Conservation (phyloP, 208 protist species). For the Wallacemonas sp. region DNA sequence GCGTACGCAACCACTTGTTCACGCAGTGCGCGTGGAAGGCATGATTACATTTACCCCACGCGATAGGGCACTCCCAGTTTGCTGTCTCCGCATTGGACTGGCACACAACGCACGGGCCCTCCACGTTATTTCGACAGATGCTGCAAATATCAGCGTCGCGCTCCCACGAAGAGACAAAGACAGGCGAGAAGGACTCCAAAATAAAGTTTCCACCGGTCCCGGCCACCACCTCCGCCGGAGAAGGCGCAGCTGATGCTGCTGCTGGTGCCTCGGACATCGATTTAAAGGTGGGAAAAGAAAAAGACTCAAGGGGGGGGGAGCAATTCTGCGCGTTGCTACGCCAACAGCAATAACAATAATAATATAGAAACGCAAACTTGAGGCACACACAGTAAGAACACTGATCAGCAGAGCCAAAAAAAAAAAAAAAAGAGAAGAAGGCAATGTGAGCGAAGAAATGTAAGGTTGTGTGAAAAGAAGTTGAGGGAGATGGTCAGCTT, state of each 20-base stretch:
- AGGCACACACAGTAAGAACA: neutral
- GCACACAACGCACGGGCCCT: conserved; percentile 97
- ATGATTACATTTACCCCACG: conserved; percentile 98
- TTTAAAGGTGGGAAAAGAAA: too few species aligned
- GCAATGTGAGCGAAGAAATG: neutral
- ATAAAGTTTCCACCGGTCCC: conserved; percentile 29
- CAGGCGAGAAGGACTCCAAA: conserved; percentile 95
- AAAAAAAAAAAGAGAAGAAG: neutral
- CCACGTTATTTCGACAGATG: conserved; percentile 98
- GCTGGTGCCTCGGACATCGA: too few species aligned
- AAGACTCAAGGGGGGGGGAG: too few species aligned
- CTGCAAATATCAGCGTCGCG: conserved; percentile 96
- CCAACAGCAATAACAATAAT: too few species aligned
- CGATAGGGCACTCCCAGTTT: conserved; percentile 90
- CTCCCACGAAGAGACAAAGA: conserved; percentile 96
- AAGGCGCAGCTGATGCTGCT: too few species aligned
- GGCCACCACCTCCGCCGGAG: neutral
- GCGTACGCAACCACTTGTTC: conserved; percentile 97
- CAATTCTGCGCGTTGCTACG: too few species aligned
- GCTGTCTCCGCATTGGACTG: conserved; percentile 78
- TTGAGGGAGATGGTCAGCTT: too few species aligned
- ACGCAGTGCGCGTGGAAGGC: conserved; percentile 99
- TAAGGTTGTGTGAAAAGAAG: neutral
- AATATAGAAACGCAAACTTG: too few species aligned
- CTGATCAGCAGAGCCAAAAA: neutral